Evolutionary conservation across 1,284 basidiomycete genomes (phyloP).

Genomic region (Tilletiaria anomala): DNA sequence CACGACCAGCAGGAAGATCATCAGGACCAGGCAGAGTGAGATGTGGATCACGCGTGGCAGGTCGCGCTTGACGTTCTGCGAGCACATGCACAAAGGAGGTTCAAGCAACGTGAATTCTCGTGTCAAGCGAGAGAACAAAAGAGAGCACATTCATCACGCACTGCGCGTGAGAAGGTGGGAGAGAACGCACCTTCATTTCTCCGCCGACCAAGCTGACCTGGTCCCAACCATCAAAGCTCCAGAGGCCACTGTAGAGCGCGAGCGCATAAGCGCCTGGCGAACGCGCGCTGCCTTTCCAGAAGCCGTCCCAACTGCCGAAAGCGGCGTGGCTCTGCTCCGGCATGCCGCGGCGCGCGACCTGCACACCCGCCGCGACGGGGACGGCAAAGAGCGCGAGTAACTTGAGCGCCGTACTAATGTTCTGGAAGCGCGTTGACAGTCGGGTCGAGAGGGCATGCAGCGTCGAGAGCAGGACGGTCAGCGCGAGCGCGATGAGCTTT

Average conservation of each 20-base stretch:
- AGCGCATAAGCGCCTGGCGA: constrained; percentile 76
- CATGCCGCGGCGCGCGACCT: constrained; percentile 50
- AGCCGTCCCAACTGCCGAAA: constrained; percentile 14
- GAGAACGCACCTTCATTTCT: constrained; percentile 55
- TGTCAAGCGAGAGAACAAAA: no score
- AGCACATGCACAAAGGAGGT: neutral
- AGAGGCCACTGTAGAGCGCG: constrained; percentile 84
- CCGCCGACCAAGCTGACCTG: constrained; percentile 65
- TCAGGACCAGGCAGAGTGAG: constrained; percentile 65
- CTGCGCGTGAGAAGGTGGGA: no score
- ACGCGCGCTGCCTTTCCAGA: constrained; percentile 61
- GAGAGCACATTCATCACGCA: no score
- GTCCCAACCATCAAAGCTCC: constrained; percentile 93
- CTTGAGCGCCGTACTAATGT: constrained; percentile 76
- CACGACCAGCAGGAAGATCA: constrained; percentile 70
- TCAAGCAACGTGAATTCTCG: no score
- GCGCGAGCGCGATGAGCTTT: constrained; percentile 65
- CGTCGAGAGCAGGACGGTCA: constrained; percentile 56
- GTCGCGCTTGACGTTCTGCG: constrained; percentile 45
- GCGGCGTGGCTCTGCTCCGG: constrained; percentile 13
- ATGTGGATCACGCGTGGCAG: constrained; percentile 76
- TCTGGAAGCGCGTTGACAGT: constrained; percentile 63
- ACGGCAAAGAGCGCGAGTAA: constrained; percentile 53
- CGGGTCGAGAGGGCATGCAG: constrained; percentile 66
- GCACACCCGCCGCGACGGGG: constrained; percentile 57